Evolutionary conservation across 2,329 filamentous ascomycete genomes (phyloP).

Genomic region (Xylariaceae sp.): DNA sequence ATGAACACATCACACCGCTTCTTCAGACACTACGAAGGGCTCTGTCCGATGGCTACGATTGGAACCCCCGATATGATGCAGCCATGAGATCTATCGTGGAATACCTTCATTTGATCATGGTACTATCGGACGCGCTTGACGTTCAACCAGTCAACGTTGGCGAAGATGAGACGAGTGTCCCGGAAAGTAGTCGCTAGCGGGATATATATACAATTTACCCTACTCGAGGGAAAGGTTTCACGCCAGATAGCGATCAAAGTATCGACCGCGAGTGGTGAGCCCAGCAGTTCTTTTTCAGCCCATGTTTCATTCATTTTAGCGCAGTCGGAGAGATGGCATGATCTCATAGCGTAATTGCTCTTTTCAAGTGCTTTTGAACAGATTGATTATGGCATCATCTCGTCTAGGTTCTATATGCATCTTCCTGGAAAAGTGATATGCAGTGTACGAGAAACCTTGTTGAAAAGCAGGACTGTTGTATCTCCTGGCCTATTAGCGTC

Average conservation of each 20-base stretch:
- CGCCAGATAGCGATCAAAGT: neutral
- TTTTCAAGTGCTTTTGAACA: too few species aligned
- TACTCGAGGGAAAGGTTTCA: too few species aligned
- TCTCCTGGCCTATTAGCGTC: neutral
- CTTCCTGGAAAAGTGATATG: constrained; percentile 1
- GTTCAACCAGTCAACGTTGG: neutral
- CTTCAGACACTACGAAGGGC: neutral
- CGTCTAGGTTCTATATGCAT: neutral
- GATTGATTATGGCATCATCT: neutral
- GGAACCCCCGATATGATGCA: neutral
- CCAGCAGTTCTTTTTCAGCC: neutral
- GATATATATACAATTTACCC: neutral
- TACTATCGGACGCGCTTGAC: neutral
- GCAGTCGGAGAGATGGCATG: neutral
- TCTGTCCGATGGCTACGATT: neutral
- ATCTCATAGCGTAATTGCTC: too few species aligned
- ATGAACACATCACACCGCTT: neutral
- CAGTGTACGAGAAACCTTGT: constrained; percentile 4
- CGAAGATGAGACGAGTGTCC: neutral
- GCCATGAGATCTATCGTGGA: neutral
- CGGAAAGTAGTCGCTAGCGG: neutral
- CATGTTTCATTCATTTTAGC: too few species aligned
- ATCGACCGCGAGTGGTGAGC: neutral
- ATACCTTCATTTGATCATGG: neutral
- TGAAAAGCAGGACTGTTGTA: neutral